These are phyloP conservation scores for Hibiscus trionum DNA, from an alignment of 345 rosid species.

Conservation along the genomic window DNA sequence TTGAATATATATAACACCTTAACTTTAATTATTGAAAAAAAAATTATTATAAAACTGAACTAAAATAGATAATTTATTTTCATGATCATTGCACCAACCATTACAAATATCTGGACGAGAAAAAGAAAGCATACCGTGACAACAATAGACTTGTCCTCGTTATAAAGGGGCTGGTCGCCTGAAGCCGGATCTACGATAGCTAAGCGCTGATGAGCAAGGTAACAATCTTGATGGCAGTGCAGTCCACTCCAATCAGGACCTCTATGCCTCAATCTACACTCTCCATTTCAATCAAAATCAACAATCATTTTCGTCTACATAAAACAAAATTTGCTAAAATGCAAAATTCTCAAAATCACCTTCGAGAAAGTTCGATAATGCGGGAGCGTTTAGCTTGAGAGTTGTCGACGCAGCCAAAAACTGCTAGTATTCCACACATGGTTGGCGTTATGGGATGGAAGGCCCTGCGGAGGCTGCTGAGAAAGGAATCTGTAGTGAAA, in stretches of 20 bases:
- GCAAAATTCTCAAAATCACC: slow-evolving; percentile 22
- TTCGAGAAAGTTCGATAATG: slow-evolving; percentile 68
- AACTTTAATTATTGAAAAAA: not conserved
- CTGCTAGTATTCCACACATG: slow-evolving; percentile 89
- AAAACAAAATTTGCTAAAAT: not conserved
- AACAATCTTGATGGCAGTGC: slow-evolving; percentile 56
- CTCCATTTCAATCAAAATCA: slow-evolving; percentile 6
- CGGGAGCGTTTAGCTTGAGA: slow-evolving; percentile 81
- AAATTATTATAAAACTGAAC: not conserved
- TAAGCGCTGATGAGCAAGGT: slow-evolving; percentile 72
- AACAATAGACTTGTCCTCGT: slow-evolving; percentile 57
- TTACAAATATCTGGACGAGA: not conserved
- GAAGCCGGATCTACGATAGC: slow-evolving; percentile 79
- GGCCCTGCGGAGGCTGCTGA: slow-evolving; percentile 1
- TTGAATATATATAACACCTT: not conserved
- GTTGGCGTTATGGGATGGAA: slow-evolving; percentile 6
- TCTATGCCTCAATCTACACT: slow-evolving; percentile 61
- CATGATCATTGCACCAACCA: not conserved
- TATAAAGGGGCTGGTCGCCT: slow-evolving; percentile 80
- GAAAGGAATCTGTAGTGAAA: not conserved
- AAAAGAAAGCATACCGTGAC: slow-evolving; percentile 45
- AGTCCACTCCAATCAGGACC: slow-evolving; percentile 90
- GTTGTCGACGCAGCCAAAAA: slow-evolving; percentile 57
- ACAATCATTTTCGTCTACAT: not conserved
- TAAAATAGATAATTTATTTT: not conserved